Conservation (phyloP, 225 moss, liverwort and hornwort genomes). For the Thuidium tamariscinum region DNA sequence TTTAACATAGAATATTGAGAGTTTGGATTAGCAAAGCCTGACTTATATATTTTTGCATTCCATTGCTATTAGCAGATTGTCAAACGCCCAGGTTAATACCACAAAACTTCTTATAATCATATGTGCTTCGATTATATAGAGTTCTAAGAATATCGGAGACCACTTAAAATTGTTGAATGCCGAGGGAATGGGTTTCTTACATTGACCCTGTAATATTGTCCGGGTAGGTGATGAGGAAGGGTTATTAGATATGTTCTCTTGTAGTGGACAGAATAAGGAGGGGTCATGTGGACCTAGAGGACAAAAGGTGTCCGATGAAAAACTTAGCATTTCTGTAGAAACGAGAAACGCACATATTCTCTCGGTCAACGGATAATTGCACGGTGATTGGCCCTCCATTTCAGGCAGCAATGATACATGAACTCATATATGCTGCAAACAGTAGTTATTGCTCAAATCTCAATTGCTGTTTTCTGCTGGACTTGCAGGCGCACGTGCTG, state of each 20-base stretch:
- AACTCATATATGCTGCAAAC: background rate
- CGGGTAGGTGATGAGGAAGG: background rate
- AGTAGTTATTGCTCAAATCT: background rate
- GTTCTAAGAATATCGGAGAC: too few relatives aligned
- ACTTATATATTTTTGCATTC: background rate
- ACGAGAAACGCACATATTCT: background rate
- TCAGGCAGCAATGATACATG: background rate
- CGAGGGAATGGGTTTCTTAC: background rate
- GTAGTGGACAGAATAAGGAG: background rate
- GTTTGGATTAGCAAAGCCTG: background rate
- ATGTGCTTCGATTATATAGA: background rate
- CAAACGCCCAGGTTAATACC: background rate
- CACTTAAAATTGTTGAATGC: background rate
- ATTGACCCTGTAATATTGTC: background rate
- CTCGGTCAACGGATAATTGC: background rate
- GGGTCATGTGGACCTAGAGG: background rate
- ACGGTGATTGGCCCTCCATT: background rate
- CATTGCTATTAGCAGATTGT: background rate
- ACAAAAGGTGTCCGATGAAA: background rate
- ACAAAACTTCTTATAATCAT: background rate
- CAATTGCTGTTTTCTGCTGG: background rate
- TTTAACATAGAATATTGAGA: background rate
- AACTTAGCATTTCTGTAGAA: background rate
- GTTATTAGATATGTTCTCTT: background rate
- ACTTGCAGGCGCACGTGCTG: slow-evolving; percentile 76